phyloP scores from a whole-genome alignment of 2,329 filamentous ascomycete genomes.

The Ophidiomyces ophidiicola region DNA sequence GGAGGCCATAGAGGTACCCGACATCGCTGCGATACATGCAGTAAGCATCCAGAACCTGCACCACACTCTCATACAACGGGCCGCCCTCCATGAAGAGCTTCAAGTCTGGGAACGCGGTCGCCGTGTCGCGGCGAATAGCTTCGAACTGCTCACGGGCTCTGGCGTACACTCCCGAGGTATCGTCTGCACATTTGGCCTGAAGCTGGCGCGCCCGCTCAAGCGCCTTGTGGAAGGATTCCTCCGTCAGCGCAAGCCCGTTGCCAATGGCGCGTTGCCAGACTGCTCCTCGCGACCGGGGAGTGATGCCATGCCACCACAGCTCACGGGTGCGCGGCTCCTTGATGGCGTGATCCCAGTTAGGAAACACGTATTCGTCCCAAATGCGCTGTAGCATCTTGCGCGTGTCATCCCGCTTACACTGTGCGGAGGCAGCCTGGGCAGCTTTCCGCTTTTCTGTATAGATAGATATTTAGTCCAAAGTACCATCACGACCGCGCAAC shows the following conservation, averaged over 20 bases:
- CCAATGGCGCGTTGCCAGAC: slow-evolving; percentile 51
- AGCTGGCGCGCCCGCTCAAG: slow-evolving; percentile 43
- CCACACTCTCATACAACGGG: slow-evolving; percentile 43
- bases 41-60: slow-evolving; percentile 50
- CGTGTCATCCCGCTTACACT: slow-evolving; percentile 41
- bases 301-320: slow-evolving; percentile 54
- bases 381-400: slow-evolving; percentile 45
- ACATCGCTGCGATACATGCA: slow-evolving; percentile 52
- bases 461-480: slow-evolving; percentile 10
- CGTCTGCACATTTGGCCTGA: slow-evolving; percentile 32
- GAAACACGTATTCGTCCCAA: slow-evolving; percentile 50
- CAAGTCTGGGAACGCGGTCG: slow-evolving; percentile 45
- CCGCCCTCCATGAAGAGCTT: slow-evolving; percentile 45
- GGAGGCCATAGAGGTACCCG: slow-evolving; percentile 48
- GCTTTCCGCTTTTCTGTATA: slow-evolving; percentile 39
- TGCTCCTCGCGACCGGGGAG: slow-evolving; percentile 42
- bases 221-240: slow-evolving; percentile 45
- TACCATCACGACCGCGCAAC: not conserved
- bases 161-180: slow-evolving; percentile 32
- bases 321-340: slow-evolving; percentile 45
- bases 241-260: slow-evolving; percentile 47
- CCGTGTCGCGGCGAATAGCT: slow-evolving; percentile 43
- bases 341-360: slow-evolving; percentile 47
- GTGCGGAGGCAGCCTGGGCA: slow-evolving; percentile 35
- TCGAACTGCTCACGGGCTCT: slow-evolving; percentile 41